Evolutionary conservation across 176 grass and related monocot species (phyloP), one percentile per base, ranked within the genome.

Genomic region (Carex littledalei): DNA sequence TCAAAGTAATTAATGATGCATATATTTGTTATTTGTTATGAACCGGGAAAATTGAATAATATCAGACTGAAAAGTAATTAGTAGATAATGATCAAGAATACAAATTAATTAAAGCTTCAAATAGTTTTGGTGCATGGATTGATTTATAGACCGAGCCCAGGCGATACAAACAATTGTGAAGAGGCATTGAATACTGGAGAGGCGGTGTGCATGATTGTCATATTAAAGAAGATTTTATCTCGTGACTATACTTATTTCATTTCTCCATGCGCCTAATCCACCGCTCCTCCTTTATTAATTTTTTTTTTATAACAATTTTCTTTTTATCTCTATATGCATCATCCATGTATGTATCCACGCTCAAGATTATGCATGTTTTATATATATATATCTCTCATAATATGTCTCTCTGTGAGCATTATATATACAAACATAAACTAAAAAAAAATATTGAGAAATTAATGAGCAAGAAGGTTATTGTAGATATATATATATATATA

Each of bases 211-310:
- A 72, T 67, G 45, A 69, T 56, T 55, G 50, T 34, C 2, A 56
- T 68, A 68, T 83, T 65, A 32, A 83, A 83, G 63, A 65, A 35
- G 43, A 67, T 63, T 83, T 37, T 68, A 67, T 52, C 61, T 49
- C 61, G 64, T 83, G 61, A 67, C 61, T 69, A 17, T 29, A 57
- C 22, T 35, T 31, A 67, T 50, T 31, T 53, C 72, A 29, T 67
- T 83, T 83, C 21, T 68, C 43, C 81, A 83, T 69, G 81, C 35
- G 81, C 61, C 81, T 83, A 83, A 83, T 54, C 81, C 81, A 67
- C 81, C 81, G 81, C 58, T 82, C 2, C 32, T 83, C 43, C 61
- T 50, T 82, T 52, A 83, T 82, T 66, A 83, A 83, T 83, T 67
- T 64, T 14, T 35, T 14, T 82, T 67, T 24, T 18, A 14, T 83